Conservation (phyloP, 1,284 basidiomycete species). For the Sporisorium scitamineum region DNA sequence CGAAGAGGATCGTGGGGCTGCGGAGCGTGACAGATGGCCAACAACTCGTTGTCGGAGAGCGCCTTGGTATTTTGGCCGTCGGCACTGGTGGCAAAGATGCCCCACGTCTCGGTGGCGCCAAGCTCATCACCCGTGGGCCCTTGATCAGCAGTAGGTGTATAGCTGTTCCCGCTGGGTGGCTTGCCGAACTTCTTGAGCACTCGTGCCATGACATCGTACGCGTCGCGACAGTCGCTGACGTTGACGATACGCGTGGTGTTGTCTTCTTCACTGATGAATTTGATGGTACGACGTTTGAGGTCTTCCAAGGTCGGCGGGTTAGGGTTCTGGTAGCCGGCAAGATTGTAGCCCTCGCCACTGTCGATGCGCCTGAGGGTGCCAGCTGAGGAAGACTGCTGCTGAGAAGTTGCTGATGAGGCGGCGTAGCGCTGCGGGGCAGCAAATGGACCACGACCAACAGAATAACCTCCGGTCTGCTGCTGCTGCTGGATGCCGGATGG, state of each 20-base stretch:
- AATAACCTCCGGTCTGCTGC: conserved; percentile 49
- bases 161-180: conserved; percentile 56
- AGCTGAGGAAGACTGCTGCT: conserved; percentile 22
- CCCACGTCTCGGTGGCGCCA: conserved; percentile 55
- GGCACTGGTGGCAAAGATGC: conserved; percentile 60
- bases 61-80: conserved; percentile 62
- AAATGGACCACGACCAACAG: conserved; percentile 62
- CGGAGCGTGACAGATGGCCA: conserved; percentile 85
- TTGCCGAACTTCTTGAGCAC: conserved; percentile 67
- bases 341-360: conserved; percentile 48
- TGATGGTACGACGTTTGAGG: conserved; percentile 64
- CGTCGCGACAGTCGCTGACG: conserved; percentile 63
- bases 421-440: conserved; percentile 33
- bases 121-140: conserved; percentile 49
- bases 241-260: conserved; percentile 64
- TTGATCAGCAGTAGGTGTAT: conserved; percentile 59
- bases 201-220: conserved; percentile 63
- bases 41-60: conserved; percentile 75
- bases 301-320: conserved; percentile 56
- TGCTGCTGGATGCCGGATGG: conserved; percentile 35
- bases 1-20: conserved; percentile 81
- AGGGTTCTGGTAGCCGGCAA: conserved; percentile 20
- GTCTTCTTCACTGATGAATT: conserved; percentile 66
- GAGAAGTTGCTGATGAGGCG: conserved; percentile 27
- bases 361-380: conserved; percentile 37